A percentile compares a stretch with the other conserved stretches of the same genome.
Evolutionary conservation across 371 early-diverging fungal genomes (phyloP).

Genomic region (Coemansia sp.): DNA sequence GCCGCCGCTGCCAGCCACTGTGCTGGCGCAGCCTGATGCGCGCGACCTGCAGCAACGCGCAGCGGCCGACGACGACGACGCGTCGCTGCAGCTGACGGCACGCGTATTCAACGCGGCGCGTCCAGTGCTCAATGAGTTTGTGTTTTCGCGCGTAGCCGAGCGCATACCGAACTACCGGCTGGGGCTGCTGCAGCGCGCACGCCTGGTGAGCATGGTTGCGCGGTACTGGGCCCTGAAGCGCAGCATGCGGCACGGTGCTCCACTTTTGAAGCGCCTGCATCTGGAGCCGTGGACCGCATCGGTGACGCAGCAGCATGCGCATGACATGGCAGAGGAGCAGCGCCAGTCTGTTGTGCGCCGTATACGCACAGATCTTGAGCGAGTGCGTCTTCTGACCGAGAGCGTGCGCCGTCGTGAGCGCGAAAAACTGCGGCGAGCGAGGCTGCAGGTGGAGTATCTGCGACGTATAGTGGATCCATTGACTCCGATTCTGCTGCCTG

Average conservation of each 20-base stretch:
- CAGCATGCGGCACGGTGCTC: constrained; percentile 82
- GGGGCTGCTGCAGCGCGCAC: constrained; percentile 56
- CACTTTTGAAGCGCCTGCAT: constrained; percentile 91
- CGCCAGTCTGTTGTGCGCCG: constrained; percentile 60
- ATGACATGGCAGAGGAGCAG: constrained; percentile 73
- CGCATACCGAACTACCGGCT: constrained; percentile 35
- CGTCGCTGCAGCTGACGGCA: constrained; percentile 70
- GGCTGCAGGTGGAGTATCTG: constrained; percentile 66
- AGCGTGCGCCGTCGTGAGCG: constrained; percentile 86
- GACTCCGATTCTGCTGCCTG: constrained; percentile 61
- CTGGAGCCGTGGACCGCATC: constrained; percentile 96
- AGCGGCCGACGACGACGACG: constrained; percentile 60
- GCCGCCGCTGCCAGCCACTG: constrained; percentile 18
- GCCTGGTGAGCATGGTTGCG: constrained; percentile 67
- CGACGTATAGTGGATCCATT: constrained; percentile 74
- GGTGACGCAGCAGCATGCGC: constrained; percentile 75
- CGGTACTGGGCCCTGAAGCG: constrained; percentile 95
- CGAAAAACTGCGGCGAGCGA: constrained; percentile 67
- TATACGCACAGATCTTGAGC: constrained; percentile 84
- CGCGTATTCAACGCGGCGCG: constrained; percentile 61
- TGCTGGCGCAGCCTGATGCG: constrained; percentile 27
- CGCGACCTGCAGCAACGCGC: constrained; percentile 43
- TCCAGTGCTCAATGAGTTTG: constrained; percentile 50
- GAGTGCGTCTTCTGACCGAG: constrained; percentile 82
- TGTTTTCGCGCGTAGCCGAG: constrained; percentile 39